These are phyloP conservation scores for Mycosphaerella sp. DNA, from an alignment of 2,329 filamentous ascomycete genomes.

Conservation along the genomic window DNA sequence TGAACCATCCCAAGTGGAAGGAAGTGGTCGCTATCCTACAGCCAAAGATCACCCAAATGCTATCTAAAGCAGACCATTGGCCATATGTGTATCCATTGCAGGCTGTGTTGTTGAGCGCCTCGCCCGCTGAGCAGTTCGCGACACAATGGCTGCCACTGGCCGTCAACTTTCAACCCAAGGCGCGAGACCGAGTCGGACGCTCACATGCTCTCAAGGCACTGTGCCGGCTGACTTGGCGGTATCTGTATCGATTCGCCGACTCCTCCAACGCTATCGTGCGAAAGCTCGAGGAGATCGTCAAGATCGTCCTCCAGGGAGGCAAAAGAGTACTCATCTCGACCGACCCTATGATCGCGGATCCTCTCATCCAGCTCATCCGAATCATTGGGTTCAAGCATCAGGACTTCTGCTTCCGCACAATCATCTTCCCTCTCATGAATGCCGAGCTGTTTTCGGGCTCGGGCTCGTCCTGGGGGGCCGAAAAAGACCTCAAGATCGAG, in stretches of 20 bases:
- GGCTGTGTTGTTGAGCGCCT: conserved; percentile 79
- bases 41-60: conserved; percentile 73
- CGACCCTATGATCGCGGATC: conserved; percentile 77
- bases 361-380: conserved; percentile 85
- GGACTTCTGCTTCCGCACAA: conserved; percentile 83
- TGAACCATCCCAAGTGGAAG: conserved; percentile 77
- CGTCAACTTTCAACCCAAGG: conserved; percentile 66
- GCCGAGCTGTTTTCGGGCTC: conserved; percentile 64
- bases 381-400: conserved; percentile 92
- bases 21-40: conserved; percentile 75
- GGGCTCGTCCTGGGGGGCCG: conserved; percentile 33
- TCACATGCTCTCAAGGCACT: conserved; percentile 81
- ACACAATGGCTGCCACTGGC: conserved; percentile 82
- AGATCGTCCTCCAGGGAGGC: conserved; percentile 71
- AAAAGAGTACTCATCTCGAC: conserved; percentile 76
- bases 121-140: conserved; percentile 74
- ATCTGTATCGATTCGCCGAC: conserved; percentile 74
- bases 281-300: conserved; percentile 85
- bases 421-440: conserved; percentile 94
- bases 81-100: conserved; percentile 79
- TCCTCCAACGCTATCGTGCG: conserved; percentile 59
- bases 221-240: conserved; percentile 88
- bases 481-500: conserved; percentile 75
- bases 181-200: conserved; percentile 76
- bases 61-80: conserved; percentile 92